Evolutionary conservation across 2,329 filamentous ascomycete species (phyloP).

Genomic region (Microthyrium microscopicum): DNA sequence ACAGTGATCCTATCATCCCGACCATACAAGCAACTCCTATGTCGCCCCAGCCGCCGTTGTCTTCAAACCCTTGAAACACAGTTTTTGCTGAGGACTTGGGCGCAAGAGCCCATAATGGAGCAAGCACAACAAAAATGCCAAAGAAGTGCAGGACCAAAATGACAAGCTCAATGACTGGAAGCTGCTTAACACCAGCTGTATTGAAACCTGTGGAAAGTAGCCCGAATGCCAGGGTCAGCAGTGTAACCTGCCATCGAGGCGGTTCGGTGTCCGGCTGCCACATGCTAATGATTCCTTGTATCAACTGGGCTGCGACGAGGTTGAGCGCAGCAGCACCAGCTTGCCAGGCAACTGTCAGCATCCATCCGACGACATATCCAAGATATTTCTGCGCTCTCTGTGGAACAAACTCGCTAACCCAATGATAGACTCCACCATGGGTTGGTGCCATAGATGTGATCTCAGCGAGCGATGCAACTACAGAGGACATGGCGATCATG

Average conservation of each 20-base stretch:
- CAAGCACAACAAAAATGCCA: constrained; percentile 16
- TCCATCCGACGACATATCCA: constrained; percentile 15
- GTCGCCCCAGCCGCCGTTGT: constrained; percentile 13
- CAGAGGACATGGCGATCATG: constrained; percentile 2
- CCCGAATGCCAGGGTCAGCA: constrained; percentile 10
- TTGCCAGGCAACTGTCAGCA: constrained; percentile 13
- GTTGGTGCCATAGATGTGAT: constrained; percentile 10
- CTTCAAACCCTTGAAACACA: constrained; percentile 13
- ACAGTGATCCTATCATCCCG: constrained; percentile 3
- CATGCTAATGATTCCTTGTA: constrained; percentile 22
- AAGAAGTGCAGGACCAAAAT: constrained; percentile 14
- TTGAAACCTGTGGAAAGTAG: constrained; percentile 10
- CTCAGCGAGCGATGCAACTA: constrained; percentile 9
- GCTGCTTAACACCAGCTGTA: constrained; percentile 12
- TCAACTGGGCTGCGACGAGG: constrained; percentile 10
- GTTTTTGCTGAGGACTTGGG: constrained; percentile 11
- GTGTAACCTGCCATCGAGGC: neutral
- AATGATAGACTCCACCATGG: constrained; percentile 22
- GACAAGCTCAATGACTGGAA: constrained; percentile 14
- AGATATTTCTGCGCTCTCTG: constrained; percentile 7
- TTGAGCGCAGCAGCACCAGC: neutral
- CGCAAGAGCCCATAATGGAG: constrained; percentile 15
- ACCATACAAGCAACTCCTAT: constrained; percentile 12
- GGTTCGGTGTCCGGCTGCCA: constrained; percentile 20
- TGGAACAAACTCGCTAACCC: constrained; percentile 12